Base-by-base conservation (phyloP, 306 rosid species). In the Dalbergia cochinchinensis region DNA sequence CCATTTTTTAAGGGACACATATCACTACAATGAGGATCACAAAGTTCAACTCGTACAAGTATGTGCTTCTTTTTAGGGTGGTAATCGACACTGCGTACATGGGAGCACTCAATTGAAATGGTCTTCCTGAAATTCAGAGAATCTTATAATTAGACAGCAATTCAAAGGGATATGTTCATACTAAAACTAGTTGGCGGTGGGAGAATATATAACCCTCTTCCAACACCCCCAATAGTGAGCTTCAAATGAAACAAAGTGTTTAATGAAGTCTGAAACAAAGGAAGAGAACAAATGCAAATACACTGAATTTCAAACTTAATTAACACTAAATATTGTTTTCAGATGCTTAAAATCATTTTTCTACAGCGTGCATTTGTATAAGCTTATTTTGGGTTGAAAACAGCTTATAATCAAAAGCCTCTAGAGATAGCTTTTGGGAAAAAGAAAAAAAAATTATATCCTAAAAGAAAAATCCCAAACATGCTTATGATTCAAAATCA, bases 11-110 rank as follows among this genome's bases (percentile, higher is more conserved):
- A 70, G 66, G 35, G 65, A 47, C 58, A 45, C 4, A 41, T 35
- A 71, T 50, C 74, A 61, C 18, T 8, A 59, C 35, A 75, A 70
- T 0, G 58, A 83, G 16, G 75, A 72, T 54, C 14, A 51, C 26
- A 80, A 65, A 74, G 67, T 61, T 71, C 63, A 63, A 54, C 47
- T 78, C 97, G 90, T 95, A 93, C 99, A 83, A 95, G 89, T 84
- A 93, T 75, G 81, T 95, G 90, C 72, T 82, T 78, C 91, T 80
- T 90, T 83, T 84, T 88, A 69, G 90, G 88, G 84, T 93, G 83
- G 78, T 91, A 95, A 78, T 93, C 98, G 62, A 90, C 89, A 83
- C 81, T 87, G 84, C 91, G 87, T 68, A 91, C 92, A 83, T 93
- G 94, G 16, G 96, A 90, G 83, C 93, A 93, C 74, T 92, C 96